Evolutionary conservation across 768 basidiomycete genomes (phyloP), one percentile per base, ranked within the genome.

Genomic region (Rhizopogon vinicolor): DNA sequence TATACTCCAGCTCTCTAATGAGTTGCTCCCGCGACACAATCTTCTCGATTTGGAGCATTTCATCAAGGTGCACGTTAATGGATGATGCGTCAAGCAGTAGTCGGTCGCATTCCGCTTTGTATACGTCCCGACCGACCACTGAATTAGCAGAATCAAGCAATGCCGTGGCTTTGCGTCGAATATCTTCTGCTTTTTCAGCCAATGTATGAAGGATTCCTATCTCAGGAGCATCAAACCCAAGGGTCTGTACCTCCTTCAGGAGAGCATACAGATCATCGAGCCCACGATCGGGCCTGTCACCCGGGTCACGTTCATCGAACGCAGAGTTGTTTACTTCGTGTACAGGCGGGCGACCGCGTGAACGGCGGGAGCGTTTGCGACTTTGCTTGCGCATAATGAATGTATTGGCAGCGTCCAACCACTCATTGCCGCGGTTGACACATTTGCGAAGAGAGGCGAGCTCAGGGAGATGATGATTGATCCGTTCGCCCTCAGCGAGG

Each of bases 401-500:
- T 0, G 81, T 76, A 60, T 90, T 90, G 33, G 90, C 89, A 8
- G 83, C 78, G 56, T 93, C 91, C n/a, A 93, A 76, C 93, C 93
- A 95, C 63, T 89, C 87, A 59, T 85, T 91, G 18, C 89, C 93
- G 58, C 83, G 79, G 43, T 68, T 80, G 51, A 98, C 91, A 64
- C 91, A 91, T 69, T 84, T 89, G 44, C 87, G 81, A 39, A 98
- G 80, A 45, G 81, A 73, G 29, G 74, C 69, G 53, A 94, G 76
- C 68, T 95, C 91, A 1, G 84, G 78, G 13, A 95, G 79, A 33
- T 79, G 76, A 65, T 84, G 83, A 54, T 81, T 86, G 69, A 95
- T 91, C 53, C 88, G 89, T 61, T 97, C 93, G 13, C 89, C 95
- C 68, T 97, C 95, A 0, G 88, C 82, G 25, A 93, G 78, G n/a